phyloP scores from a whole-genome alignment of 768 basidiomycete species.

The Russula earlei region DNA sequence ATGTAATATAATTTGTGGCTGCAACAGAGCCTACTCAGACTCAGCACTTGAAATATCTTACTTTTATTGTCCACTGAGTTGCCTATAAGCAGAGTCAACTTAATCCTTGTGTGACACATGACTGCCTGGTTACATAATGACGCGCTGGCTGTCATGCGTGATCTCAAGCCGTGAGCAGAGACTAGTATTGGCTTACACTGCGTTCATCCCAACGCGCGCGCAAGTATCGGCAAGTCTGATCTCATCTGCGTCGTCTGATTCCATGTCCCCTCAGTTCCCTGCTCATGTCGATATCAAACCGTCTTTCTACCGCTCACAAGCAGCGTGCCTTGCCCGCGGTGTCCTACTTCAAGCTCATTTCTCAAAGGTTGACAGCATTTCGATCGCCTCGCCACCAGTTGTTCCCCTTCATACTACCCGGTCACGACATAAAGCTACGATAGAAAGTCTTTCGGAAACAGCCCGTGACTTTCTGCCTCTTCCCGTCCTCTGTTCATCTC shows the following conservation, averaged over 20 bases:
- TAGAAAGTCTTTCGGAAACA: neutral
- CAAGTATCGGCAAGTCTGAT: neutral
- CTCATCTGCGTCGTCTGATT: neutral
- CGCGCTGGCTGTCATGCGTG: no score
- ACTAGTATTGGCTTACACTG: neutral
- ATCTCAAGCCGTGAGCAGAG: no score
- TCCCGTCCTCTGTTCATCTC: slow-evolving; percentile 8
- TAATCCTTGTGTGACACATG: neutral
- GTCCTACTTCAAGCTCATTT: neutral
- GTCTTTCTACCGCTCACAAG: neutral
- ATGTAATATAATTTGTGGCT: no score
- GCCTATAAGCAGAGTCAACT: no score
- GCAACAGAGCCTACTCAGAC: no score
- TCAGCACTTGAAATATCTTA: no score
- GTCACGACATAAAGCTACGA: neutral
- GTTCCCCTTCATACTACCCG: neutral
- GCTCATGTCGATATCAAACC: neutral
- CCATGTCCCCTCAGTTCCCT: neutral
- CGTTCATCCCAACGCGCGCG: neutral
- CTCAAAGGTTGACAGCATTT: neutral
- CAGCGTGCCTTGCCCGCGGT: neutral
- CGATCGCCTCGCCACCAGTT: neutral
- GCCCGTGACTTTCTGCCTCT: slow-evolving; percentile 7
- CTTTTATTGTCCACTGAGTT: no score
- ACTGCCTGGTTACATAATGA: neutral